Evolutionary conservation across 2,329 filamentous ascomycete species (phyloP), one percentile per base, ranked within the genome.

Genomic region (Clarireedia hainanense): DNA sequence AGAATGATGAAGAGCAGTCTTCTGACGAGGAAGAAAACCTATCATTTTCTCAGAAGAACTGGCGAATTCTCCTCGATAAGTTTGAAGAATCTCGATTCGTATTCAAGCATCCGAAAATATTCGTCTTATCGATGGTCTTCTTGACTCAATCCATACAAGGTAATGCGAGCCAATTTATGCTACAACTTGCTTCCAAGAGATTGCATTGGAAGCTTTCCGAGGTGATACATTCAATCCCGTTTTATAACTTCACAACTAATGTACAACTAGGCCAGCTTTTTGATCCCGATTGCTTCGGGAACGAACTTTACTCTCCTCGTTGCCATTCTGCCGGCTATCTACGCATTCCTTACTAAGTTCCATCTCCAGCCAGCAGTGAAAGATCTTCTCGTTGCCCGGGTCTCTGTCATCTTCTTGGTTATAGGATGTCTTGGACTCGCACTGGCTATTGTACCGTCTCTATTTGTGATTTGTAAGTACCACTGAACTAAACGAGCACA

Each of bases 161-260:
- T 10, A 17, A 39, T 12, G 47, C 20, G 23, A 34, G 40, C 49
- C 69, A 72, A 4, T 57, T 77, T 23, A 57, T 80, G 5, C 61
- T 81, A 2, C 80, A 83, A 62, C 81, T 81, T 61, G 71, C 77
- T 53, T 76, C 75, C 1, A 53, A 59, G 20, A 46, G 55, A 42
- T 57, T 79, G 63, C 51, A 67, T 30, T 76, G 78, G 72, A 72
- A 71, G 6, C 77, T 76, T 74, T 73, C 71, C 42, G 69, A 69
- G 53, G 73, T 74, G 58, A 34, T 6, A 7, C 17, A 37, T 34
- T 3, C 30, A 9, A 34, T 17, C 40, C 20, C 12, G 14, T 30
- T 9, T 36, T 15, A 23, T 5, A 45, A 39, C 20, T 34, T 15
- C 46, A 52, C 39, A 58, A 48, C 43, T 50, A 36, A 55, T 47